Evolutionary conservation across 2,329 filamentous ascomycete genomes (phyloP).

Genomic region (Neopestalotiopsis clavispora): DNA sequence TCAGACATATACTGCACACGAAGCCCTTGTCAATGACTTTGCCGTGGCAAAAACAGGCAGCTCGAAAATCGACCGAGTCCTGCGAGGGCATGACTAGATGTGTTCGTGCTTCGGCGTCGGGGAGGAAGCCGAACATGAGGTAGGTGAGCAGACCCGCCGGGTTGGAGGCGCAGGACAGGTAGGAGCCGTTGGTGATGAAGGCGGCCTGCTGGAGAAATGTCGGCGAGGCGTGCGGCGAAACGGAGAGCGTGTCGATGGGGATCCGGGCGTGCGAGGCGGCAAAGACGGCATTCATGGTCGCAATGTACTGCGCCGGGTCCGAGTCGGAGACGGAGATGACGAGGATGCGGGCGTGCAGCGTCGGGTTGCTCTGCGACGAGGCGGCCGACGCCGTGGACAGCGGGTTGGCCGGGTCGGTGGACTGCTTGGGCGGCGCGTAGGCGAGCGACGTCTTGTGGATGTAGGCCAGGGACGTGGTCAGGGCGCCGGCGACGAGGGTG

Average conservation of each 20-base stretch:
- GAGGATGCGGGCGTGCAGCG: constrained; percentile 81
- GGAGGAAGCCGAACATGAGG: constrained; percentile 91
- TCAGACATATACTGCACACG: constrained; percentile 95
- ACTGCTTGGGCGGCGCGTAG: constrained; percentile 60
- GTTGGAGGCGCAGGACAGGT: constrained; percentile 52
- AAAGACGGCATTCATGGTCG: constrained; percentile 98
- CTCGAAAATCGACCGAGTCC: constrained; percentile 90
- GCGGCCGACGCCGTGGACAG: constrained; percentile 35
- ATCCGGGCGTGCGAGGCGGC: constrained; percentile 87
- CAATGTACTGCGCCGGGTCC: constrained; percentile 91
- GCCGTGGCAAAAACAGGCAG: constrained; percentile 97
- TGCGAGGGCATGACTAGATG: constrained; percentile 80
- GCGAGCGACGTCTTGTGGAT: constrained; percentile 82
- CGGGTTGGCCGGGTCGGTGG: constrained; percentile 35
- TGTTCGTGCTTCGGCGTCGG: constrained; percentile 59
- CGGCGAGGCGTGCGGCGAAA: constrained; percentile 72
- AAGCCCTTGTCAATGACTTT: constrained; percentile 90
- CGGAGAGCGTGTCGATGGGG: constrained; percentile 88
- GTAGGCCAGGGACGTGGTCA: constrained; percentile 87
- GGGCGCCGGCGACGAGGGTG: constrained; percentile 87
- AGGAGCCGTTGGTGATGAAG: constrained; percentile 65
- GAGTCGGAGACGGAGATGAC: constrained; percentile 86
- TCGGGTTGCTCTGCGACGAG: constrained; percentile 38
- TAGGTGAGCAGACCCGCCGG: constrained; percentile 84
- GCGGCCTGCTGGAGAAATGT: constrained; percentile 92